Evolutionary conservation across 441 rosid species (phyloP).

Genomic region (Populus hybrid): DNA sequence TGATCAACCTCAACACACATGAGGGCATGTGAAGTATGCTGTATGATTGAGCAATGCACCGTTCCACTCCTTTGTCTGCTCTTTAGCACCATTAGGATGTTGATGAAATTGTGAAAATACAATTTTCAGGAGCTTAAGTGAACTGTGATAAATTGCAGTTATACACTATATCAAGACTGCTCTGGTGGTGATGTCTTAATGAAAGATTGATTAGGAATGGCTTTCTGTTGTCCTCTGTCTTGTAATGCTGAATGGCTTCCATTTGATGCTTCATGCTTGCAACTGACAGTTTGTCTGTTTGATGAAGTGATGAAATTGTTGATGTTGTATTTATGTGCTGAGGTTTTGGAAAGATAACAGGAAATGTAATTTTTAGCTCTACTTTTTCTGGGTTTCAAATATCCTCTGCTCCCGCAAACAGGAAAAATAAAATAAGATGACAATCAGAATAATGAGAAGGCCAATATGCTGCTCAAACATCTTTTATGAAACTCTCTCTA

Average conservation of each 20-base stretch:
- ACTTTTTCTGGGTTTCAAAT: not conserved
- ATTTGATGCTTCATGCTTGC: not conserved
- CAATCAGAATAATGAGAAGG: not conserved
- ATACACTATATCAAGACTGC: not conserved
- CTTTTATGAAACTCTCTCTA: not conserved
- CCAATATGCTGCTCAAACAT: not conserved
- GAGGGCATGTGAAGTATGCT: not conserved
- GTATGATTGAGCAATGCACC: not conserved
- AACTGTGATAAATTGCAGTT: not conserved
- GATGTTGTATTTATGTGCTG: not conserved
- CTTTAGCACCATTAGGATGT: not conserved
- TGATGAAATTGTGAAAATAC: not conserved
- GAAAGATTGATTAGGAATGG: not conserved
- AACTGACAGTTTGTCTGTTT: not conserved
- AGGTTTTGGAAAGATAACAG: not conserved
- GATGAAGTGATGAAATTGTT: not conserved
- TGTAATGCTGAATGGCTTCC: not conserved
- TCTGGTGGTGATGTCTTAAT: not conserved
- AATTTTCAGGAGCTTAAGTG: too few relatives aligned
- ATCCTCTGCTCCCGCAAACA: not conserved
- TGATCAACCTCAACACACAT: not conserved
- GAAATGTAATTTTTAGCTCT: not conserved
- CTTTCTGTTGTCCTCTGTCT: not conserved
- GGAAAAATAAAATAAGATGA: not conserved
- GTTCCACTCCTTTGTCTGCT: not conserved